Evolutionary conservation across 805 yeast genomes (phyloP), one percentile per base, ranked within the genome.

Genomic region (Gaillardinia entomophila): DNA sequence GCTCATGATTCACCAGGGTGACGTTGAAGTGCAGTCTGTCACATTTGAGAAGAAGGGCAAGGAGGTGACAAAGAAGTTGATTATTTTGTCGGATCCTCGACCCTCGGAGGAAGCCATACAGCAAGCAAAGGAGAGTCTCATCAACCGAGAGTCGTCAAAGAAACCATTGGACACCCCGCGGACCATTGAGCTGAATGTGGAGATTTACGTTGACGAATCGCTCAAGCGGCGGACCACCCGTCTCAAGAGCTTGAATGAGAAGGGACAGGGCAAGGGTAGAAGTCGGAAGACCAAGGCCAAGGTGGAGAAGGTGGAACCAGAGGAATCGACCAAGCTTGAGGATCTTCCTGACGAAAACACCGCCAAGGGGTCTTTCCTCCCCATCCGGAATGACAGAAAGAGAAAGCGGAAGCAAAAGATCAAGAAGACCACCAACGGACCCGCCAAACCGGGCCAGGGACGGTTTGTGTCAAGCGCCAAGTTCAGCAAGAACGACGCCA

Each of bases 401-500:
- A 27, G 42, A 46, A 3, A 35, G 42, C 12, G 28, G 41, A 26
- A 28, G 24, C 22, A 27, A 42, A 27, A 24, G 42, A 27, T 11
- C 16, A 8, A n/a, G 24, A 17, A 6, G 15, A 23, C 13, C 26
- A 34, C 12, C 12, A 19, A 12, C 24, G n/a, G 16, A 16, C 16
- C 25, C n/a, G 14, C 22, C 14, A 13, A 16, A 22, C 31, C 15
- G 17, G 29, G 23, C 12, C 33, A 33, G 10, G 39, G 45, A 22
- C 35, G 46, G 16, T 33, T 48, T 7, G 33, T 50, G 17, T 30
- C 48, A 23, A 46, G 30, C 23, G 41, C 40, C 31, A 51, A 48
- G 32, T 55, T 67, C 36, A 66, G 62, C 19, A 61, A 64, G 28
- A 43, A 61, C 4, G 81, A 82, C 37, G 65, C 74, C 1, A 71